These are phyloP conservation scores for Pholiota conissans DNA, from an alignment of 768 basidiomycete genomes.

Conservation along the genomic window DNA sequence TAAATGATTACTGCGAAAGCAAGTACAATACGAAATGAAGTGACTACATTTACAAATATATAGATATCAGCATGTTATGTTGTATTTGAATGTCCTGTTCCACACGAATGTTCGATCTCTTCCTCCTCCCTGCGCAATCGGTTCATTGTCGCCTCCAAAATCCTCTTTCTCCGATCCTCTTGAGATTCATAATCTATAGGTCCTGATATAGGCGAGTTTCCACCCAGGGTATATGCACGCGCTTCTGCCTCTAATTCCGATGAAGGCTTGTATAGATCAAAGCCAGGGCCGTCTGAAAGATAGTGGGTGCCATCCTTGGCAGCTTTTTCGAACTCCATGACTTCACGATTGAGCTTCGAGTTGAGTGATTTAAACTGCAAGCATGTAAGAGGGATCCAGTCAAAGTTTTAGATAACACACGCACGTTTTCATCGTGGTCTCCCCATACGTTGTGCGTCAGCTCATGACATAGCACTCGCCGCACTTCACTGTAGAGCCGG, in stretches of 20 bases:
- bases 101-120: constrained; percentile 71
- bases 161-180: constrained; percentile 56
- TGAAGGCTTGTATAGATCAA: constrained; percentile 52
- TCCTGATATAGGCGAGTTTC: constrained; percentile 10
- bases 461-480: constrained; percentile 76
- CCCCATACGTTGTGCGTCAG: constrained; percentile 74
- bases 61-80: background rate
- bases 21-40: too few species aligned
- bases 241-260: constrained; percentile 60
- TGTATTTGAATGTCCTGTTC: constrained; percentile 35
- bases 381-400: background rate
- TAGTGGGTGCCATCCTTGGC: constrained; percentile 53
- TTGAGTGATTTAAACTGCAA: constrained; percentile 76
- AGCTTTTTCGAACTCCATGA: constrained; percentile 64
- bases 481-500: constrained; percentile 59
- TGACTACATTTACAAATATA: background rate
- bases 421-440: constrained; percentile 71
- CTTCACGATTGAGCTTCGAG: constrained; percentile 72
- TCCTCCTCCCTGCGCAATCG: constrained; percentile 67
- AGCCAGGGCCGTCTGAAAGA: constrained; percentile 34
- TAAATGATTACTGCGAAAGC: too few species aligned
- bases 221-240: constrained; percentile 55
- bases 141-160: constrained; percentile 61
- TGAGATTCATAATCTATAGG: constrained; percentile 37
- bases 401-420: constrained; percentile 21